Conservation (phyloP, 2,329 filamentous ascomycete species). For the Ophiostoma himal-ulmi region DNA sequence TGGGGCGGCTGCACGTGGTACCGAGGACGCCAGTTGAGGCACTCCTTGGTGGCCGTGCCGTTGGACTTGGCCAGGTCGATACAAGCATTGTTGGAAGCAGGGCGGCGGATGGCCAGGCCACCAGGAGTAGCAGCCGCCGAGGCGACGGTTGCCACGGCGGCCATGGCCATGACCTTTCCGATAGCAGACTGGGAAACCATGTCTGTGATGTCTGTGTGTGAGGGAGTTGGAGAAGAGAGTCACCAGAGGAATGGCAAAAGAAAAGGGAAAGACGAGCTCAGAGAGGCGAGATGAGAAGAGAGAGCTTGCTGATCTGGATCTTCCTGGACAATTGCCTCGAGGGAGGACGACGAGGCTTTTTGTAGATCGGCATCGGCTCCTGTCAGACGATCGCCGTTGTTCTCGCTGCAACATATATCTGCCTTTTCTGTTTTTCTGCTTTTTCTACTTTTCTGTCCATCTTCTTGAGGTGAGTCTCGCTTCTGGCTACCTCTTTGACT, state of each 20-base stretch:
- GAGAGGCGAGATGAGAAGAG: background rate
- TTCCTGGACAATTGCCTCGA: background rate
- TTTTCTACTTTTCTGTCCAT: background rate
- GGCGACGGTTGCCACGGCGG: background rate
- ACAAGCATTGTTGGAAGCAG: background rate
- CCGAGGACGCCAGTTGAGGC: slow-evolving; percentile 9
- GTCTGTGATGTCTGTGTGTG: background rate
- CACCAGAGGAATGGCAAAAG: background rate
- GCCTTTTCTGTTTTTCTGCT: no score
- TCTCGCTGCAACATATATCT: background rate
- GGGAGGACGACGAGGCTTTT: background rate
- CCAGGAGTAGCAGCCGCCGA: background rate
- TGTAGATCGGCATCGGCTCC: background rate
- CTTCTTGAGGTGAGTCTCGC: background rate
- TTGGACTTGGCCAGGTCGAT: slow-evolving; percentile 1
- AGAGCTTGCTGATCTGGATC: background rate
- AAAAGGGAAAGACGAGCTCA: background rate
- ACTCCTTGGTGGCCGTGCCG: slow-evolving; percentile 2
- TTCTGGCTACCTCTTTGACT: background rate
- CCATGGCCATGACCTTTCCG: slow-evolving; percentile 10
- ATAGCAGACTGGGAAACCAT: slow-evolving; percentile 9
- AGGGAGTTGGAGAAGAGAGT: background rate
- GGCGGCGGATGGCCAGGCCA: background rate
- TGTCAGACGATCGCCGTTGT: background rate
- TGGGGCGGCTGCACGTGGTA: slow-evolving; percentile 28